Conservation (phyloP, 495 filamentous ascomycete genomes). For the Evernia prunastri region DNA sequence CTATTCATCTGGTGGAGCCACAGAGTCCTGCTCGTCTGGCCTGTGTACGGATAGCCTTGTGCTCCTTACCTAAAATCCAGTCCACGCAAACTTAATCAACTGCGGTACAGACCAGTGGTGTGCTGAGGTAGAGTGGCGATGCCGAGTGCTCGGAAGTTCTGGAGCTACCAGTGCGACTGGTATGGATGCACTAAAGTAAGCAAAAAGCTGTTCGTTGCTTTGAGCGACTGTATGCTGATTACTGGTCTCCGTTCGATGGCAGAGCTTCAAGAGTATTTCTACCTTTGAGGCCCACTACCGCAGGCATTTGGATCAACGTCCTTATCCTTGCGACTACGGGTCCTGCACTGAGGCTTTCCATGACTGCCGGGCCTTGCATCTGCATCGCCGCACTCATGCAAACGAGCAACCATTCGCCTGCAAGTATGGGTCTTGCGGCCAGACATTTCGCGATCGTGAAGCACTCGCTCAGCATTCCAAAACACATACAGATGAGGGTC, state of each 20-base stretch:
- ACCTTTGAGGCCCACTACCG: constrained; percentile 1
- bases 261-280: background rate
- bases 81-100: background rate
- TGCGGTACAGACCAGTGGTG: background rate
- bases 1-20: background rate
- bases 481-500: background rate
- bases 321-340: background rate
- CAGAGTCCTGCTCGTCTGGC: background rate
- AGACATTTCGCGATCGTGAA: background rate
- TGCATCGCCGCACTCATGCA: background rate
- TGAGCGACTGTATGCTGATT: background rate
- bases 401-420: background rate
- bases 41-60: background rate
- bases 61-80: background rate
- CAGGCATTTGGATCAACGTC: background rate
- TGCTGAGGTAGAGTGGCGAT: background rate
- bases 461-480: background rate
- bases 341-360: too few species aligned
- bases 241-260: background rate
- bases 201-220: background rate
- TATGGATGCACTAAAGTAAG: background rate
- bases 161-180: background rate
- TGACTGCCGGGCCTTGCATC: too few species aligned
- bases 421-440: background rate
- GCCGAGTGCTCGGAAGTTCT: background rate